Evolutionary conservation across 2,329 filamentous ascomycete genomes (phyloP), one percentile per base, ranked within the genome.

Genomic region (Trichophaea hybrida): DNA sequence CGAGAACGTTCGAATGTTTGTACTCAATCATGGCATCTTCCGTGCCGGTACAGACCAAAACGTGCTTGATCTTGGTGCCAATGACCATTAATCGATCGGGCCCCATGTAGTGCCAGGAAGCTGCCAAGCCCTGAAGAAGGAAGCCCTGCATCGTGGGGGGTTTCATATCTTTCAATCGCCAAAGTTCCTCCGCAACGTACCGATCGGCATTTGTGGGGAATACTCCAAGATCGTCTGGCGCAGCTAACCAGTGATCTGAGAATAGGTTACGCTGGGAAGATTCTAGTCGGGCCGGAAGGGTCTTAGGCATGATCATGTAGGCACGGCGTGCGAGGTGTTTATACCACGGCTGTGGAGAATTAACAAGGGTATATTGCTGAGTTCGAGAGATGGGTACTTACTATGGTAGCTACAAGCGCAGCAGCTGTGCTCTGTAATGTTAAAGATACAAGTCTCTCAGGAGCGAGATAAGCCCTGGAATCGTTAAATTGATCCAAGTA

Each of bases 161-260:
- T 0, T 75, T 73, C 0, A 76, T 73, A 60, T 85, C 77, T 13
- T 76, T 73, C 15, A 85, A 78, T 74, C 94, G 94, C 68, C 75
- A 76, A 64, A 94, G 72, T 72, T 94, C 88, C 65, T 84, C 81
- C 0, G 89, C 88, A 32, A 85, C 83, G 69, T 89, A 91, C 4
- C 89, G 83, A 73, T 93, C 85, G 60, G 82, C 88, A 69, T 91
- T 93, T 56, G 77, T 87, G 4, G 78, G 78, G 71, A 93, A 94
- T 6, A 83, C 69, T 15, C 70, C 69, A n/a, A 74, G 74, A 51
- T 75, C 76, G 71, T 91, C 86, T 0, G 83, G 80, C 4, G 71
- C 69, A 31, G 72, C 68, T 6, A 93, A 78, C 77, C 82, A 94
- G 12, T 74, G 72, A 1, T 75, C 69, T 0, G 79, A 76, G 71